Evolutionary conservation across 1,284 basidiomycete genomes (phyloP), one percentile per base, ranked within the genome.

Genomic region (Mrakiaceae sp.): DNA sequence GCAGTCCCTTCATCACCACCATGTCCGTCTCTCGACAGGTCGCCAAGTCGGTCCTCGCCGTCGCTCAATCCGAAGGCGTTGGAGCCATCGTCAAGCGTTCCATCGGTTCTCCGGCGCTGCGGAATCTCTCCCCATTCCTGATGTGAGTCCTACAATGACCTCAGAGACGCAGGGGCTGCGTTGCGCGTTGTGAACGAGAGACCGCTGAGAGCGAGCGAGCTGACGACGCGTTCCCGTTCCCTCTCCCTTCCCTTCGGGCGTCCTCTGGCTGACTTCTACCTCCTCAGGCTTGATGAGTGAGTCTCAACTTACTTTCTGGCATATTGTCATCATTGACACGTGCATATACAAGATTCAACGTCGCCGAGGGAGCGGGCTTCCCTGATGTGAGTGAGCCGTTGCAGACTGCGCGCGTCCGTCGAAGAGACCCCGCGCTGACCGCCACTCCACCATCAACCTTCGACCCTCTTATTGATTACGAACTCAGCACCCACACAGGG

Each of bases 101-200:
- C 43, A 96, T 98, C 70, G 94, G 94, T 10, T 83, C 84, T 1
- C 79, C 79, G 73, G 79, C 76, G 56, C 79, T 98, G 39, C 81
- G 85, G 64, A 96, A 93, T 74, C 78, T 96, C 57, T 87, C 87
- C 0, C 94, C 93, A 0, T 97, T 97, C 79, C 79, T 98, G 63
- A 88, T 96, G 87, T 74, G 27, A 27, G 27, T 27, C 27, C 27
- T 27, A 27, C 27, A 27, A 27, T 27, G 27, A 27, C 27, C 27
- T 27, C 27, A 27, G 27, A 27, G 27, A 27, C 27, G 27, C 27
- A 27, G 27, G 27, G 27, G 27, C 27, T 27, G 27, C 27, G 27
- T 27, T 27, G 27, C 27, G 27, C 27, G 27, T 27, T 27, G 27
- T 27, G 27, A 27, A 27, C 27, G 27, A 27, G 27, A 27, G 27